phyloP scores from a whole-genome alignment of 257 asterid genomes.

The Plantago ovata region DNA sequence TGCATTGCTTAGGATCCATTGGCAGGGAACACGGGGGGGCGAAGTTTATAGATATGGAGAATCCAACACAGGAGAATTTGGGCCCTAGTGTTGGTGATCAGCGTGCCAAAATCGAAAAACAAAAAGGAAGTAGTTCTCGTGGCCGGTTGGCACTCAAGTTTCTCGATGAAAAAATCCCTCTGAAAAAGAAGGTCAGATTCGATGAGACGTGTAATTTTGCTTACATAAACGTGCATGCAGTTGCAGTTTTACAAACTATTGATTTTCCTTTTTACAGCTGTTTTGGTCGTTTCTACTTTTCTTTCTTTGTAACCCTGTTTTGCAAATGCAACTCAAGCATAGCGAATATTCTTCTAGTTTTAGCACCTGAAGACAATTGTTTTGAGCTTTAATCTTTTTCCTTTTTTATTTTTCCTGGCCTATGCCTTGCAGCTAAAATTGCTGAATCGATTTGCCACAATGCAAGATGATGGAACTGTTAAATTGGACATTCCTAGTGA shows the following conservation, averaged over 20 bases:
- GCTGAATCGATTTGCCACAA: conserved; percentile 50
- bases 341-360: background rate
- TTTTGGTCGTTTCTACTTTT: too few species aligned
- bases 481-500: conserved; percentile 69
- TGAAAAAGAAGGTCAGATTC: conserved; percentile 56
- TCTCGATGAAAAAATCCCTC: conserved; percentile 51
- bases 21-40: conserved; percentile 32
- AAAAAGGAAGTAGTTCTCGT: conserved; percentile 27
- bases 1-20: conserved; percentile 46
- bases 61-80: conserved; percentile 20
- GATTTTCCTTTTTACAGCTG: too few species aligned
- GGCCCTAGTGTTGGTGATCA: conserved; percentile 24
- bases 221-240: too few species aligned
- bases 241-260: too few species aligned
- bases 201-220: conserved; percentile 9
- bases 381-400: background rate
- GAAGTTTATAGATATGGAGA: conserved; percentile 27
- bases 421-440: conserved; percentile 52
- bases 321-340: background rate
- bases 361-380: background rate
- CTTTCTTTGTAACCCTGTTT: too few species aligned
- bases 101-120: conserved; percentile 21
- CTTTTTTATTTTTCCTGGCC: background rate
- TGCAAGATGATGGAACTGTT: conserved; percentile 76
- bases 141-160: conserved; percentile 36